Conservation (phyloP, 1,284 basidiomycete species). For the Apiotrichum laibachii region DNA sequence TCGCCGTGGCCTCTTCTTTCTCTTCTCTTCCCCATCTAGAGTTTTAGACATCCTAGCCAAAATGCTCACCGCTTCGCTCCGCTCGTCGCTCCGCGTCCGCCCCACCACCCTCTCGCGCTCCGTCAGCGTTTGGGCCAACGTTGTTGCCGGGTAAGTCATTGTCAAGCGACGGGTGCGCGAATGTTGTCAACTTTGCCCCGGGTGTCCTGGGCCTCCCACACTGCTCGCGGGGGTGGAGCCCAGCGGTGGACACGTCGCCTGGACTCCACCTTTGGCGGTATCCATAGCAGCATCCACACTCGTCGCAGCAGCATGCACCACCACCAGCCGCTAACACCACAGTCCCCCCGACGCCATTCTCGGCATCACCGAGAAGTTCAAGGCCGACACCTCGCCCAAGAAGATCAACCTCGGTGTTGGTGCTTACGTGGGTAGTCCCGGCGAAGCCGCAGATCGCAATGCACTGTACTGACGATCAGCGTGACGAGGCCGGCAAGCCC, state of each 20-base stretch:
- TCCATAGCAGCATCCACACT: no score
- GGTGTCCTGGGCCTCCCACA: neutral
- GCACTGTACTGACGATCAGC: slow-evolving; percentile 56
- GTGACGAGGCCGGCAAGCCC: slow-evolving; percentile 92
- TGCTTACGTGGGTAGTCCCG: slow-evolving; percentile 24
- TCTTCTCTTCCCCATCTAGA: neutral
- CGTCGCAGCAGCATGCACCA: no score
- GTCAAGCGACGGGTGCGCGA: no score
- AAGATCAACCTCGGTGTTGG: slow-evolving; percentile 98
- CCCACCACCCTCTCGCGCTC: slow-evolving; percentile 19
- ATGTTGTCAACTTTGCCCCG: no score
- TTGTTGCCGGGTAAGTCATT: slow-evolving; percentile 22
- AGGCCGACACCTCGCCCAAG: slow-evolving; percentile 80
- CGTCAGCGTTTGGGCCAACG: slow-evolving; percentile 23
- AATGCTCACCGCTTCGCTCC: slow-evolving; percentile 20
- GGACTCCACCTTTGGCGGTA: no score
- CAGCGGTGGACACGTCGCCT: no score
- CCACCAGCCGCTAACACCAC: neutral
- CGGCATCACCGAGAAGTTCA: slow-evolving; percentile 54
- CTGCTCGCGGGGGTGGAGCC: no score
- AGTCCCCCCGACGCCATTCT: slow-evolving; percentile 25
- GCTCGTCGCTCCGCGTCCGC: slow-evolving; percentile 18
- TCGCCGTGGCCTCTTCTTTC: neutral
- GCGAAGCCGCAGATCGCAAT: neutral
- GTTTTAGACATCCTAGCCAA: neutral